Percentiles rank a stretch among this genome's conserved stretches.
Conservation (phyloP, 2,329 filamentous ascomycete genomes). For the Fusarium camptoceras region DNA sequence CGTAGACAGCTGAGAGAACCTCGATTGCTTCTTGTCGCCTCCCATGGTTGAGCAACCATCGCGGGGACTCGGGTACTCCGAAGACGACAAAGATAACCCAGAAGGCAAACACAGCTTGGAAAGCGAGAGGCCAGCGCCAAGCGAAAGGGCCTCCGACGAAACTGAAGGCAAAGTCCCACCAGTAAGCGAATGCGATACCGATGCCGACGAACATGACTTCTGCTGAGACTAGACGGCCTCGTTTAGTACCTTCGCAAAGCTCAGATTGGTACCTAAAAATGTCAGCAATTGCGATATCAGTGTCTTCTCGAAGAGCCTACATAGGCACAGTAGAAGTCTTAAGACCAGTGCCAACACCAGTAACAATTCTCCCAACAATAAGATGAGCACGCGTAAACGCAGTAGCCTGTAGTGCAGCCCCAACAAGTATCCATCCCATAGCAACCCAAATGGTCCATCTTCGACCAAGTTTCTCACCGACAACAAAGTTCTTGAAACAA, state of each 20-base stretch:
- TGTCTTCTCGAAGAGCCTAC: not conserved
- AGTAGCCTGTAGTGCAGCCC: constrained; percentile 68
- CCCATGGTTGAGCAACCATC: constrained; percentile 55
- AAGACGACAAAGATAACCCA: constrained; percentile 50
- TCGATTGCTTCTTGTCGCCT: constrained; percentile 52
- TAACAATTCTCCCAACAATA: constrained; percentile 61
- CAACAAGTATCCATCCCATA: constrained; percentile 66
- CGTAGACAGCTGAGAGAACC: constrained; percentile 55
- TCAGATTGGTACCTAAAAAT: constrained; percentile 43
- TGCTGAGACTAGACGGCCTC: constrained; percentile 65
- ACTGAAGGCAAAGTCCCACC: constrained; percentile 53
- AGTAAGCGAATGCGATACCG: constrained; percentile 56
- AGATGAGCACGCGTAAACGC: constrained; percentile 58
- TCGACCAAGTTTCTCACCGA: constrained; percentile 64
- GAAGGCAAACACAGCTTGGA: constrained; percentile 52
- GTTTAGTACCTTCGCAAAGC: constrained; percentile 56
- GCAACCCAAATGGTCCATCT: constrained; percentile 67
- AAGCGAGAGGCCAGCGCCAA: constrained; percentile 47
- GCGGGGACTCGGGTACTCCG: constrained; percentile 55
- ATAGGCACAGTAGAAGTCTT: constrained; percentile 55
- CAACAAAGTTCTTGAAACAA: constrained; percentile 56
- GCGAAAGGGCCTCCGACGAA: constrained; percentile 45
- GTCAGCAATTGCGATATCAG: not conserved
- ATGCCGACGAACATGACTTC: constrained; percentile 56
- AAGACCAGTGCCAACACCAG: constrained; percentile 61